Evolutionary conservation across 2,329 filamentous ascomycete genomes (phyloP).

Genomic region (Aspergillus melleus): DNA sequence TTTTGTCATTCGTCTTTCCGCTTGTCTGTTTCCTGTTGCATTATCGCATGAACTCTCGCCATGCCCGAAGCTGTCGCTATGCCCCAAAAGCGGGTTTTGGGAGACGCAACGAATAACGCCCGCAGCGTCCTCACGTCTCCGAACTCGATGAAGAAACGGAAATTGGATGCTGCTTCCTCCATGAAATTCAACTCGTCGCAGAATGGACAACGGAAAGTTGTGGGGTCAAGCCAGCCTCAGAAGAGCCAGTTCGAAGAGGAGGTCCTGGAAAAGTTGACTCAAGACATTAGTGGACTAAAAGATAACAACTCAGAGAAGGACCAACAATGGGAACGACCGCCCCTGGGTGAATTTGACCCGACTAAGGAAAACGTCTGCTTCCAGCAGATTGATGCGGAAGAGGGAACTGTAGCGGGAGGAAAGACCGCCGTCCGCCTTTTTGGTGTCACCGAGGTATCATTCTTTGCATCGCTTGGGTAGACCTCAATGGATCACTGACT

Average conservation of each 20-base stretch:
- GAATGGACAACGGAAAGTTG: constrained; percentile 56
- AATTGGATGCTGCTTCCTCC: constrained; percentile 61
- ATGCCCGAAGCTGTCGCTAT: constrained; percentile 44
- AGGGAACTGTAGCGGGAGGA: constrained; percentile 77
- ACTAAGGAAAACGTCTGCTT: constrained; percentile 74
- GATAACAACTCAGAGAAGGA: constrained; percentile 87
- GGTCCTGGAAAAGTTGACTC: constrained; percentile 91
- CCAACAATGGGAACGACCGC: constrained; percentile 80
- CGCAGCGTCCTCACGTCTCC: constrained; percentile 61
- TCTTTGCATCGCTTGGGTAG: constrained; percentile 25
- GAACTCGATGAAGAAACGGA: constrained; percentile 73
- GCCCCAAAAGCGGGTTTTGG: constrained; percentile 72
- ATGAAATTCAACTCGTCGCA: constrained; percentile 62
- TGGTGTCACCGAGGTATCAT: constrained; percentile 74
- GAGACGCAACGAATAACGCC: constrained; percentile 64
- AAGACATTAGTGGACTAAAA: constrained; percentile 85
- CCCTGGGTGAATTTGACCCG: constrained; percentile 61
- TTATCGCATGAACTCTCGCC: constrained; percentile 19
- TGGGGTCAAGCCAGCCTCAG: constrained; percentile 65
- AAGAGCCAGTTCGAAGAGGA: constrained; percentile 94
- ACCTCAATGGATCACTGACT: constrained; percentile 12
- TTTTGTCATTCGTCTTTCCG: not conserved
- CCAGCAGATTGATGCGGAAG: constrained; percentile 93
- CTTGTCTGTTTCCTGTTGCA: not conserved
- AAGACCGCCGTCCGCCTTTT: constrained; percentile 84